phyloP scores from a whole-genome alignment of 1,284 basidiomycete genomes.

The Singerocomus inundabilis region DNA sequence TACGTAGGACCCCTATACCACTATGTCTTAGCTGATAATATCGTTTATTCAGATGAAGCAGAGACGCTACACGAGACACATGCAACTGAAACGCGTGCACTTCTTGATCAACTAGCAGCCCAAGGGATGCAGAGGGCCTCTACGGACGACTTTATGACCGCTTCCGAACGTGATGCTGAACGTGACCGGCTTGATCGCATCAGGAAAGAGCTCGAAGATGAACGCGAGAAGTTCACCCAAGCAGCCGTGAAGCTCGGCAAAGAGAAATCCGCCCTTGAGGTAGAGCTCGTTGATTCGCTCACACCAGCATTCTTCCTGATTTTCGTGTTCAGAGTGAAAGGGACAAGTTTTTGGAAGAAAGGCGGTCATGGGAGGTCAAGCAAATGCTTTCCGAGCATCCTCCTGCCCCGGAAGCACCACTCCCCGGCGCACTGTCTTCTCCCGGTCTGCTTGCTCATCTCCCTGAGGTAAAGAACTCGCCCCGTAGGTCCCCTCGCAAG shows the following conservation, averaged over 20 bases:
- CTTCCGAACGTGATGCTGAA: conserved; percentile 52
- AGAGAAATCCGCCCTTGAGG: conserved; percentile 70
- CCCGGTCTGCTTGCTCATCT: conserved; percentile 21
- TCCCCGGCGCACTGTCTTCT: conserved; percentile 9
- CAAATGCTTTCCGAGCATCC: conserved; percentile 59
- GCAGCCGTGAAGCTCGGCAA: conserved; percentile 60
- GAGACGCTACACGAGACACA: conserved; percentile 47
- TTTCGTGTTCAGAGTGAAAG: conserved; percentile 52
- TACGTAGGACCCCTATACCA: conserved; percentile 29
- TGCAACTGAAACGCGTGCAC: conserved; percentile 45
- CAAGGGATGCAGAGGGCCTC: conserved; percentile 38
- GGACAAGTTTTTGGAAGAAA: conserved; percentile 63
- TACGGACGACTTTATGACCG: conserved; percentile 49
- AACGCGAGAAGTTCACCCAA: conserved; percentile 65
- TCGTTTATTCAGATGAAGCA: conserved; percentile 42
- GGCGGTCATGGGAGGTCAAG: conserved; percentile 61
- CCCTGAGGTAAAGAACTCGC: conserved; percentile 34
- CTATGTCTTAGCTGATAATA: conserved; percentile 3
- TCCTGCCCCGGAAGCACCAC: conserved; percentile 25
- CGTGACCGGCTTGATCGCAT: conserved; percentile 50
- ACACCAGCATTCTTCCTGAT: conserved; percentile 4
- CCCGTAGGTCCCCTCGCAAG: conserved; percentile 42
- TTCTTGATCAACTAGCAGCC: conserved; percentile 51
- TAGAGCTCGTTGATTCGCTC: conserved; percentile 30
- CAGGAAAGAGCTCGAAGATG: conserved; percentile 59